Conservation (phyloP, 441 rosid genomes). For the Arabidopsis lyrata region DNA sequence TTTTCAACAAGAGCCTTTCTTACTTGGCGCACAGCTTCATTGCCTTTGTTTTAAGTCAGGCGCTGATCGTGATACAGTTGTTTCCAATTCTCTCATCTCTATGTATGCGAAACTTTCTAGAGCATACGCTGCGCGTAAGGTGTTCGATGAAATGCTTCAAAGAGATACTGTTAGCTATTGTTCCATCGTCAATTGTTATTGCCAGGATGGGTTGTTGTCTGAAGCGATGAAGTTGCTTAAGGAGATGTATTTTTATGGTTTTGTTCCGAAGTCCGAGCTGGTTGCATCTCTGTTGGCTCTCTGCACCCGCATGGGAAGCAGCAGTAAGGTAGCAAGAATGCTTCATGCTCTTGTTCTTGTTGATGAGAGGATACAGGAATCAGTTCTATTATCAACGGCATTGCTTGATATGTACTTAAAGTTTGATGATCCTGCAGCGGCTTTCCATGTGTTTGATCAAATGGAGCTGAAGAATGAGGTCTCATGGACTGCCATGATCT, state of each 20-base stretch:
- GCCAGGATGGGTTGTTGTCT: slow-evolving; percentile 45
- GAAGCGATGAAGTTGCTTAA: slow-evolving; percentile 46
- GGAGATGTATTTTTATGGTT: slow-evolving; percentile 49
- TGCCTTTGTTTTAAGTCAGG: slow-evolving; percentile 54
- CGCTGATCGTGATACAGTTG: slow-evolving; percentile 43
- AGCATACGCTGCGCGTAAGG: slow-evolving; percentile 31
- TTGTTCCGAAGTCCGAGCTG: slow-evolving; percentile 57
- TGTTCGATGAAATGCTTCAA: slow-evolving; percentile 53
- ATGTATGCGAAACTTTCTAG: slow-evolving; percentile 47
- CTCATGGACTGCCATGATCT: slow-evolving; percentile 62
- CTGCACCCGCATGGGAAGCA: slow-evolving; percentile 39
- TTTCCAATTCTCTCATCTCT: slow-evolving; percentile 57
- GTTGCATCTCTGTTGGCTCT: slow-evolving; percentile 52
- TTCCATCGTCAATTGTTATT: slow-evolving; percentile 49
- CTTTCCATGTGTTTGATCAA: slow-evolving; percentile 48
- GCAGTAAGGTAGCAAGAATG: slow-evolving; percentile 44
- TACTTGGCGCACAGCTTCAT: slow-evolving; percentile 52
- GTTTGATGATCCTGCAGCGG: slow-evolving; percentile 43
- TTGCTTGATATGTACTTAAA: slow-evolving; percentile 57
- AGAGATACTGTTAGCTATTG: slow-evolving; percentile 57
- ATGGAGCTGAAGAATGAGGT: slow-evolving; percentile 57
- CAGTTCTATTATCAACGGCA: slow-evolving; percentile 53
- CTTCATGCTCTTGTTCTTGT: slow-evolving; percentile 55
- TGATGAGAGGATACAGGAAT: slow-evolving; percentile 46
- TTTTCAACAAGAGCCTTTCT: slow-evolving; percentile 27